Percentiles rank a stretch among this genome's conserved stretches.
These are phyloP conservation scores for Takashimella tepidaria DNA, from an alignment of 1,284 basidiomycete species.

Conservation along the genomic window DNA sequence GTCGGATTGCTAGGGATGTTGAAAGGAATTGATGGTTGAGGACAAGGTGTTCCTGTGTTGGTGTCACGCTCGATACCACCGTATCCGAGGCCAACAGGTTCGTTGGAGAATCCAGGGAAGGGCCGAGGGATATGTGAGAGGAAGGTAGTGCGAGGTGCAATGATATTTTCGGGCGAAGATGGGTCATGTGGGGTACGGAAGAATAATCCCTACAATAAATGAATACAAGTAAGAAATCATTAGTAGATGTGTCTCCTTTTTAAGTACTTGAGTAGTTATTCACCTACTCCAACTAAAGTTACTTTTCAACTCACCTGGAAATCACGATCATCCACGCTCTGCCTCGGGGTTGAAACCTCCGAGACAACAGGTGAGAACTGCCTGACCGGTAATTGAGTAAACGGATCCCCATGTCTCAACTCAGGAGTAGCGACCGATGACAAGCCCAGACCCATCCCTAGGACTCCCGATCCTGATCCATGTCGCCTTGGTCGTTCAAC, in stretches of 20 bases:
- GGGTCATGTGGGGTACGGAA: constrained; percentile 37
- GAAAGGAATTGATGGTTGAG: not conserved
- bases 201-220: constrained; percentile 31
- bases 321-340: constrained; percentile 15
- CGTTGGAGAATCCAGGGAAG: not conserved
- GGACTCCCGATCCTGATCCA: no score
- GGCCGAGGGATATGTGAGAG: not conserved
- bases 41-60: no score
- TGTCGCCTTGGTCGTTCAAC: not conserved
- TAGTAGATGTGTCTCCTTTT: no score
- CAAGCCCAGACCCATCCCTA: not conserved
- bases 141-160: not conserved
- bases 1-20: not conserved
- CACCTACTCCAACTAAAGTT: no score
- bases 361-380: not conserved
- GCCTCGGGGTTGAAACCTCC: not conserved
- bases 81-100: constrained; percentile 13
- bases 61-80: no score
- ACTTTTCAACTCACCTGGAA: constrained; percentile 21
- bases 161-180: constrained; percentile 1
- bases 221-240: no score
- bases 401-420: not conserved
- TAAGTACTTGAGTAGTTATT: not conserved
- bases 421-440: not conserved
- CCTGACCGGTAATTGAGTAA: constrained; percentile 1